Evolutionary conservation across 257 asterid genomes (phyloP), one percentile per base, ranked within the genome.

Genomic region (Verbascum thapsus): DNA sequence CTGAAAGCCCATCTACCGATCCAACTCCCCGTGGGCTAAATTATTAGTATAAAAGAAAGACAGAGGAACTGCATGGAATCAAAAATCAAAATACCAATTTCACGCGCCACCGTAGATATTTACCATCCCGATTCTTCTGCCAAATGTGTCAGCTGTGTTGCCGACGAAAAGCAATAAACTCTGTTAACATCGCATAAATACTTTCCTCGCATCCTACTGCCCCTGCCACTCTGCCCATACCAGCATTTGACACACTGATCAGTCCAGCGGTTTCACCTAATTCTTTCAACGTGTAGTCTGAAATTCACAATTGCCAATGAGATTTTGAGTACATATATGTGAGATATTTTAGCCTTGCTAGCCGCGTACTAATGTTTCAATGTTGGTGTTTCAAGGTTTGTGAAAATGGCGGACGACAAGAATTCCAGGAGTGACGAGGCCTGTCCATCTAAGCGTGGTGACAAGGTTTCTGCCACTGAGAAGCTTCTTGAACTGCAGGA

Each of bases 401-500:
- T 23, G 61, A 48, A 44, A 38, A 81, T 79, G 91, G 82, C 64
- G 78, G 71, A n/a, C 78, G 6, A 84, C 73, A 11, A 81, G 58
- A 71, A 49, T 72, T 2, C 48, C 68, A 0, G 56, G 3, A 81
- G 73, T 50, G 88, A 72, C 20, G 80, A 76, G 30, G 15, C 51
- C 40, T 64, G 53, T 67, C 70, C 23, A 17, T 64, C 65, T 60
- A 72, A 47, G 58, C 17, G 3, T 5, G 47, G 15, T 47, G 73
- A 74, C 4, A 61, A 68, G 44, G 50, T 59, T 38, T 26, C 17
- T 64, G 63, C 84, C 38, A 69, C 79, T 23, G 80, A 79, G 56
- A 77, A 75, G 73, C 83, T 84, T 43, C 78, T 75, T 15, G 75
- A 75, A 58, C 66, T 78, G 20, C 91, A 81, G 44, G 79, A 77